Evolutionary conservation across 2,329 filamentous ascomycete species (phyloP).

Genomic region (Elsinoe fawcettii): DNA sequence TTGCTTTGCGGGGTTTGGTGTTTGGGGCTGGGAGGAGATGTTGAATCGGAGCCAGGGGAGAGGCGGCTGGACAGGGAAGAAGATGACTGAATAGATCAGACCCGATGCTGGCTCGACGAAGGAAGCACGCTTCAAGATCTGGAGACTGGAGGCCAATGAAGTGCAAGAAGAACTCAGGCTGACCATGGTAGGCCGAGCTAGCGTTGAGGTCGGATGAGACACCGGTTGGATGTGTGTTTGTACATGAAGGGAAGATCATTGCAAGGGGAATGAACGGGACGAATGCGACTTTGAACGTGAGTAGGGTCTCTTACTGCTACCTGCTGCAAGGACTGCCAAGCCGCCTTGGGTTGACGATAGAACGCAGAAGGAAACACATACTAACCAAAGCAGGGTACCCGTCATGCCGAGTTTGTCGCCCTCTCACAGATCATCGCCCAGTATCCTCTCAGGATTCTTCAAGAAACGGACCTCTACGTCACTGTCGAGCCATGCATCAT

Average conservation of each 20-base stretch:
- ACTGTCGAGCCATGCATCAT: slow-evolving; percentile 98
- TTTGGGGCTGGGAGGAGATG: neutral
- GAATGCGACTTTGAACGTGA: slow-evolving; percentile 68
- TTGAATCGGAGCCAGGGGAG: neutral
- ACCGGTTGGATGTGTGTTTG: slow-evolving; percentile 91
- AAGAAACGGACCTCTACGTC: slow-evolving; percentile 77
- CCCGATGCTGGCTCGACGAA: neutral
- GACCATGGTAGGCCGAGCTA: slow-evolving; percentile 59
- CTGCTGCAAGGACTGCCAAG: too few species aligned
- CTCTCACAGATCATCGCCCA: slow-evolving; percentile 57
- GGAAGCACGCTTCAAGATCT: too few species aligned
- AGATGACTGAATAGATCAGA: neutral
- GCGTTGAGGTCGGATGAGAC: slow-evolving; percentile 85
- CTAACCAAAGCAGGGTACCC: slow-evolving; percentile 57
- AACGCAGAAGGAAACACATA: neutral
- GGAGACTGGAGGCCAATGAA: too few species aligned
- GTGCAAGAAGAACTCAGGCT: neutral
- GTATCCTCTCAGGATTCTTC: slow-evolving; percentile 61
- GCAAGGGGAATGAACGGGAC: slow-evolving; percentile 95
- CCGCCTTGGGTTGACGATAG: too few species aligned
- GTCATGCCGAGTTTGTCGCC: slow-evolving; percentile 92
- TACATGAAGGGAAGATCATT: slow-evolving; percentile 70
- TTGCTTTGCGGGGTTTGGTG: neutral
- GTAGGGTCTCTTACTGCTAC: slow-evolving; percentile 19
- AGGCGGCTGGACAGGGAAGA: neutral